Conservation (phyloP, 1,139 yeast species). For the Meyerozyma athensensis region DNA sequence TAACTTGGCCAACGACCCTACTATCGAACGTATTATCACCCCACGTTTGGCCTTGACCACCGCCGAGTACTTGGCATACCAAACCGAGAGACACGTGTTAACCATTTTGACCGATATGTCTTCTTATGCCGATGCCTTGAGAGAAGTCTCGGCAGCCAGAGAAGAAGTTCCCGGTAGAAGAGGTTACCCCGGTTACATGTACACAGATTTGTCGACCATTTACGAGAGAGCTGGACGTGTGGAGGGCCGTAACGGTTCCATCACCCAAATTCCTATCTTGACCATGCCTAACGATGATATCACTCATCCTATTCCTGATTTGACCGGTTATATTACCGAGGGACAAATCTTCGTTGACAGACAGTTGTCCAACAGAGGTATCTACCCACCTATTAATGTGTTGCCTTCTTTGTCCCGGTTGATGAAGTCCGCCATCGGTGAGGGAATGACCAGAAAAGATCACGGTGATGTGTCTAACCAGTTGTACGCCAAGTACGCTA, state of each 20-base stretch:
- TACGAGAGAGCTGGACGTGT: conserved; percentile 99
- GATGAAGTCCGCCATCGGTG: conserved; percentile 99
- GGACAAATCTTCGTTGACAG: conserved; percentile 98
- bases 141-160: conserved; percentile 99
- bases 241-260: conserved; percentile 98
- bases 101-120: conserved; percentile 99
- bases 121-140: conserved; percentile 97
- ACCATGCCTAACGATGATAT: conserved; percentile 99
- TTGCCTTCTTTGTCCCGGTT: conserved; percentile 95
- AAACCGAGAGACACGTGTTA: conserved; percentile 97
- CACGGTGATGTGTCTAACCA: conserved; percentile 99
- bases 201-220: conserved; percentile 97
- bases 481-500: conserved; percentile 97
- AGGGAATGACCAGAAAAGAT: conserved; percentile 99
- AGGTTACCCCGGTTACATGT: conserved; percentile 99
- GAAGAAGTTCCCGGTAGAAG: conserved; percentile 99
- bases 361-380: conserved; percentile 91
- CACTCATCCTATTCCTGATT: conserved; percentile 99
- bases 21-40: conserved; percentile 97
- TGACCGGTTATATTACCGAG: conserved; percentile 98
- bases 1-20: conserved; percentile 98
- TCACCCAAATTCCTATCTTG: conserved; percentile 96
- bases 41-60: conserved; percentile 99
- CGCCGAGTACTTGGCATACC: conserved; percentile 97
- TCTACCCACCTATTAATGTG: conserved; percentile 97